Percentiles rank a stretch among this genome's conserved stretches.
phyloP scores from a whole-genome alignment of 163 green algal species.

The Coccomyxa subellipsoidea region DNA sequence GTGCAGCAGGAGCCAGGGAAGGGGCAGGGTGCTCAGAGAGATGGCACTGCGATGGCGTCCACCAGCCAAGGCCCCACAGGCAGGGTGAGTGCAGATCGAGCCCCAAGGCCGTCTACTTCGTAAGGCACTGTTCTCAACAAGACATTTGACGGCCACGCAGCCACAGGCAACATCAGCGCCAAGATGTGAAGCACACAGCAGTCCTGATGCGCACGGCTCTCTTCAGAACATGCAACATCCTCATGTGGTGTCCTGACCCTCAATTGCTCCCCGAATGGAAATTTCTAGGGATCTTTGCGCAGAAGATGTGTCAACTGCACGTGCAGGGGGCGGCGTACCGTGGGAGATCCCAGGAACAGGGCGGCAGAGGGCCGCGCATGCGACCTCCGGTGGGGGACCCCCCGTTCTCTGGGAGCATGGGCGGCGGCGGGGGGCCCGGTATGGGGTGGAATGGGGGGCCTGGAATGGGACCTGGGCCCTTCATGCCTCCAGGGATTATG shows the following conservation, averaged over 20 bases:
- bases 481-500: slow-evolving; percentile 20
- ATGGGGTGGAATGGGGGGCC: slow-evolving; percentile 1
- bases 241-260: too few relatives aligned
- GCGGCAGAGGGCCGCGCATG: background rate
- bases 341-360: slow-evolving; percentile 16
- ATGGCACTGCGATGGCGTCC: background rate
- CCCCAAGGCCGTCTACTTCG: background rate
- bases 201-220: too few relatives aligned
- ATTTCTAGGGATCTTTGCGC: background rate
- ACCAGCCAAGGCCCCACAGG: background rate
- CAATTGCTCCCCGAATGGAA: background rate
- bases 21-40: background rate
- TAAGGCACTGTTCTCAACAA: too few relatives aligned
- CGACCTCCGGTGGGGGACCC: background rate
- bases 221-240: too few relatives aligned
- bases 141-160: too few relatives aligned
- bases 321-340: slow-evolving; percentile 5
- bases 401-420: background rate
- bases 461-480: background rate
- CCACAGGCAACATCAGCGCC: too few relatives aligned
- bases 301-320: background rate
- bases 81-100: background rate
- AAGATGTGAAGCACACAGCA: background rate
- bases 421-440: background rate
- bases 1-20: background rate